These are phyloP conservation scores for Wallacemonas sp. DNA, from an alignment of 208 protist genomes.

Conservation along the genomic window DNA sequence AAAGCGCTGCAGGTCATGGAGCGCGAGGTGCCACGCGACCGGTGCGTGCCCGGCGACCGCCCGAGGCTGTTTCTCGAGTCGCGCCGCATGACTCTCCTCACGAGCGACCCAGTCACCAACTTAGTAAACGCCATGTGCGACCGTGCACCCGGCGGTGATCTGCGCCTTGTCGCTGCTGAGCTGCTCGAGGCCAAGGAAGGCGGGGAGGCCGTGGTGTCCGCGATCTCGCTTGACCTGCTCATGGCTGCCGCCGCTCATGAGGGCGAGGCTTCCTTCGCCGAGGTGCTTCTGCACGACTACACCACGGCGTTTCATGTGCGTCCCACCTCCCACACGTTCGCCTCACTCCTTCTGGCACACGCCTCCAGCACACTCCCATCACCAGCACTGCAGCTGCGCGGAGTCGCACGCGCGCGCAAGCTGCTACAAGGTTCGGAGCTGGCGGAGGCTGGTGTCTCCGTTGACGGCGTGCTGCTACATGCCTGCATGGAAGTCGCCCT, in stretches of 20 bases:
- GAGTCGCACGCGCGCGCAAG: slow-evolving; percentile 6
- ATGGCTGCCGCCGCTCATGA: slow-evolving; percentile 53
- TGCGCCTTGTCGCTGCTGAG: not conserved
- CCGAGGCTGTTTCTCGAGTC: slow-evolving; percentile 56
- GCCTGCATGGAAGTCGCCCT: slow-evolving; percentile 56
- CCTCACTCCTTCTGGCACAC: slow-evolving; percentile 42
- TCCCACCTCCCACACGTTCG: slow-evolving; percentile 38
- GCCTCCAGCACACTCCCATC: slow-evolving; percentile 5
- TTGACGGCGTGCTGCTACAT: slow-evolving; percentile 29
- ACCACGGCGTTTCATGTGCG: slow-evolving; percentile 12
- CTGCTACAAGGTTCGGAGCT: slow-evolving; percentile 26
- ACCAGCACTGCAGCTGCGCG: slow-evolving; percentile 13
- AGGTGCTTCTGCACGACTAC: slow-evolving; percentile 42
- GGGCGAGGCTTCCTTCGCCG: slow-evolving; percentile 33
- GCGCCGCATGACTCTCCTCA: slow-evolving; percentile 45
- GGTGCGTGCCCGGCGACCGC: slow-evolving; percentile 31
- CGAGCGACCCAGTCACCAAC: slow-evolving; percentile 54
- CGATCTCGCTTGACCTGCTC: slow-evolving; percentile 61
- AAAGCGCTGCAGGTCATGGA: slow-evolving; percentile 58
- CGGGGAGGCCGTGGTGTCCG: slow-evolving; percentile 22
- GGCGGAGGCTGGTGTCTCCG: slow-evolving; percentile 17
- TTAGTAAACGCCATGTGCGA: slow-evolving; percentile 20
- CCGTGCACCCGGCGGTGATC: not conserved
- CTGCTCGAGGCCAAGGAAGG: slow-evolving; percentile 4
- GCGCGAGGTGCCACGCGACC: slow-evolving; percentile 31